Base-by-base conservation (phyloP, 2,329 filamentous ascomycete genomes). In the Diaporthe australafricana region DNA sequence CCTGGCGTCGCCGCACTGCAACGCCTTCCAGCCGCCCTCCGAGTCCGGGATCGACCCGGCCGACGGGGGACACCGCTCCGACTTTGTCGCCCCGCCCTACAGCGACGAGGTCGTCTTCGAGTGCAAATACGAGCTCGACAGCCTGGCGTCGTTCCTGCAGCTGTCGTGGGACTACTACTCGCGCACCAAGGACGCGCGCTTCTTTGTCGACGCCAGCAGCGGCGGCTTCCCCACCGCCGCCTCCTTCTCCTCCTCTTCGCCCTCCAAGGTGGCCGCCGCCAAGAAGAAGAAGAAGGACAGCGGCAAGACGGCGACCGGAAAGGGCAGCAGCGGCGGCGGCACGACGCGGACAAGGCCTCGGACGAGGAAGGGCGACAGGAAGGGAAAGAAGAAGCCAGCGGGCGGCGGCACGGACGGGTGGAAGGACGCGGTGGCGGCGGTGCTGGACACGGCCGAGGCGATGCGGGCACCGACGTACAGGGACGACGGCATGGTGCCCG, bases 121-220 rank as follows among this genome's bases (percentile, higher is more conserved):
- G 80, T 96, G 93, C 86, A 96, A 95, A 80, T 96, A 94, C 79
- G 93, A 96, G 82, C 88, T 96, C 45, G 93, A 96, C 82, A 94
- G 92, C 7, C 87, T 96, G 2, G 93, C 93, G 0, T 89, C 93
- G 69, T 96, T 96, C 79, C 85, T 96, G 25, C 89, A 91, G 22
- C 84, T 95, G 4, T 88, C 88, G 1, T 92, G 92, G 72, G 89
- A 94, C 75, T 96, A 94, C 82, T 87, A 93, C 80, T 85, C 88
- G 30, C 86, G 89, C 72, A 94, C 93, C 0, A 85, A 86, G 1
- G 93, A 93, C 22, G 88, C 85, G 2, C 86, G 87, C 69, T 92
- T 91, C 56, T 95, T 94, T 77, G 81, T 93, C 40, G 92, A 88
- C 3, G 84, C 85, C n/a, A 72, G 71, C 67, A 42, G 35, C 45